Conservation (phyloP, 2,329 filamentous ascomycete species). For the Zopfia rhizophila region DNA sequence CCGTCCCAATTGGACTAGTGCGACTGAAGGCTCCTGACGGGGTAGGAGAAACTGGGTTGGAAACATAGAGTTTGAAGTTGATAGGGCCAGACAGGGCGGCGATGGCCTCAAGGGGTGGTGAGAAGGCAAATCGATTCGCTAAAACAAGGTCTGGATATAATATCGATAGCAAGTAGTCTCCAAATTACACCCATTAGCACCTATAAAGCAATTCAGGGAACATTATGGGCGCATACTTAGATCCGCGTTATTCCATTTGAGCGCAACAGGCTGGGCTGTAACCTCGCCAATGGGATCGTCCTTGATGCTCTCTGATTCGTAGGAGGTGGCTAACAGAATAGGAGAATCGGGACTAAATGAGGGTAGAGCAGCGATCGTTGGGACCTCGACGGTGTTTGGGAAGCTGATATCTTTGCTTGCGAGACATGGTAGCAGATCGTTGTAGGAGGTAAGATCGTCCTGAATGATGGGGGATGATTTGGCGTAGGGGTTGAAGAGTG, state of each 20-base stretch:
- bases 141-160: conserved; percentile 23
- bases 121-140: conserved; percentile 21
- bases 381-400: conserved; percentile 16
- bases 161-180: conserved; percentile 31
- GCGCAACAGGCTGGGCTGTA: not conserved
- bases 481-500: conserved; percentile 21
- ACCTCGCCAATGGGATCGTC: conserved; percentile 3
- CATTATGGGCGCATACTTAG: conserved; percentile 20
- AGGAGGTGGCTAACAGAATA: too few relatives aligned
- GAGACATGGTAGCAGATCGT: conserved; percentile 1
- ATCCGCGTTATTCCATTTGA: conserved; percentile 28
- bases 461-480: not conserved
- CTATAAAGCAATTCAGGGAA: not conserved
- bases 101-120: conserved; percentile 25
- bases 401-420: conserved; percentile 7
- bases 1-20: conserved; percentile 29
- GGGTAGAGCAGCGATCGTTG: conserved; percentile 14
- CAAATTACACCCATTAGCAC: conserved; percentile 12
- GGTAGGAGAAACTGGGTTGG: not conserved
- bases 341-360: too few relatives aligned
- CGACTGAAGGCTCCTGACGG: conserved; percentile 15
- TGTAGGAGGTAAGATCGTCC: conserved; percentile 1
- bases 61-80: conserved; percentile 23
- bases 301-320: conserved; percentile 1
- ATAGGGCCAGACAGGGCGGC: conserved; percentile 9